Evolutionary conservation across 2,329 filamentous ascomycete genomes (phyloP).

Genomic region (Raffaelea deltoideospora): DNA sequence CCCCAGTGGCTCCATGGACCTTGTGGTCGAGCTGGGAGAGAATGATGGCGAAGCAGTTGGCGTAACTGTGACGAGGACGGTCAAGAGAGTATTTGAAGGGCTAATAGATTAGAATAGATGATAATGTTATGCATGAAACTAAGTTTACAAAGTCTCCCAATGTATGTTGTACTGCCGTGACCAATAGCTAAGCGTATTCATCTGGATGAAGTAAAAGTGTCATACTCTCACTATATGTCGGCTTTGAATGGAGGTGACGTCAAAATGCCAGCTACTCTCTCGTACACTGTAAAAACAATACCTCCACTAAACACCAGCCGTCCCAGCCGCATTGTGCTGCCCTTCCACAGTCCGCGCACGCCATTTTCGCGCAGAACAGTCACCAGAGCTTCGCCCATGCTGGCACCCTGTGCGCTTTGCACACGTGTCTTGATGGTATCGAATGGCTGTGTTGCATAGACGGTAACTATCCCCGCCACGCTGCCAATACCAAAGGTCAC

Average conservation of each 20-base stretch:
- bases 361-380: constrained; percentile 42
- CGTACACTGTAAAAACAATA: constrained; percentile 49
- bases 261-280: constrained; percentile 29
- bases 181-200: not conserved
- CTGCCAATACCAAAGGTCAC: constrained; percentile 48
- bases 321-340: constrained; percentile 52
- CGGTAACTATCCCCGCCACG: constrained; percentile 44
- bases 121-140: not conserved
- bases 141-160: not conserved
- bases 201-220: not conserved
- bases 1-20: too few relatives aligned
- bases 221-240: not conserved
- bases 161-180: not conserved
- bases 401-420: constrained; percentile 42
- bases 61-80: constrained; percentile 17
- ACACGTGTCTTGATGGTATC: constrained; percentile 49
- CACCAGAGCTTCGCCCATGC: constrained; percentile 38
- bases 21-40: too few relatives aligned
- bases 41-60: constrained; percentile 11
- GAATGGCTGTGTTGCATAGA: constrained; percentile 43
- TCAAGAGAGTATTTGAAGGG: constrained; percentile 18
- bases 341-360: constrained; percentile 47
- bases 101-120: not conserved
- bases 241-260: constrained; percentile 1
- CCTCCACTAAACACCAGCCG: constrained; percentile 50